Percentiles rank a stretch among this genome's conserved stretches.
These are phyloP conservation scores for Vanrija sp. DNA, from an alignment of 1,284 basidiomycete genomes.

Conservation along the genomic window DNA sequence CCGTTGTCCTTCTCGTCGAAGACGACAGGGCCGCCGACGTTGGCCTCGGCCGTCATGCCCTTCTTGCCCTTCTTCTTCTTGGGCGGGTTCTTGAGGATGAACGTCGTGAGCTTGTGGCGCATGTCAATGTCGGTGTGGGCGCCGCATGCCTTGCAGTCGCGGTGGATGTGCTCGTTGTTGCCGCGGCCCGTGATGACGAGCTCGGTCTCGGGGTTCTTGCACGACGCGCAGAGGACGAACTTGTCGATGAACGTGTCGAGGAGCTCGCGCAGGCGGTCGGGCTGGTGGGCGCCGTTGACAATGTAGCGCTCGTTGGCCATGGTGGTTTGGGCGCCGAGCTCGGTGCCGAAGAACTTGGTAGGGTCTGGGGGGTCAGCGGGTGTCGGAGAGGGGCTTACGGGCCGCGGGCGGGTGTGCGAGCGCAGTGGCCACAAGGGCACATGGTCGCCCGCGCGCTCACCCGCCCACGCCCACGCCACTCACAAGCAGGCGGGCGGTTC, in stretches of 20 bases:
- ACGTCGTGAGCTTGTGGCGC: slow-evolving; percentile 94
- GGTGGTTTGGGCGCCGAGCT: slow-evolving; percentile 95
- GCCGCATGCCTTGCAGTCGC: slow-evolving; percentile 98
- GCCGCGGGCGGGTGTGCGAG: no score
- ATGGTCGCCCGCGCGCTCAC: no score
- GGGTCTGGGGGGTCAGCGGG: slow-evolving; percentile 59
- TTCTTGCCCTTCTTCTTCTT: slow-evolving; percentile 59
- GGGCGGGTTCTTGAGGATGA: slow-evolving; percentile 95
- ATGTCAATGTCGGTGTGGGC: slow-evolving; percentile 89
- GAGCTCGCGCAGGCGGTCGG: slow-evolving; percentile 86
- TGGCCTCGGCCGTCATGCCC: slow-evolving; percentile 46
- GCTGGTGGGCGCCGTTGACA: slow-evolving; percentile 95
- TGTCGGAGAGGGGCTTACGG: not conserved
- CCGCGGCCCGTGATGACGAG: slow-evolving; percentile 67
- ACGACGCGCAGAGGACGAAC: slow-evolving; percentile 93
- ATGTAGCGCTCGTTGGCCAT: slow-evolving; percentile 97
- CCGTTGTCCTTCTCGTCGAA: slow-evolving; percentile 39
- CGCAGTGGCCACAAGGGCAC: no score
- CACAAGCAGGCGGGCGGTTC: slow-evolving; percentile 80
- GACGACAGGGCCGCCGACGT: slow-evolving; percentile 43
- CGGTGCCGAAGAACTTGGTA: slow-evolving; percentile 98
- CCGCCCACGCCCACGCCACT: slow-evolving; percentile 19
- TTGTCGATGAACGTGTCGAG: slow-evolving; percentile 97
- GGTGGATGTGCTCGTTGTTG: slow-evolving; percentile 81
- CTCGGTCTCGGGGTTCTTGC: slow-evolving; percentile 99